Evolutionary conservation across 2,329 filamentous ascomycete genomes (phyloP).

Genomic region (Tolypocladium tropicale): DNA sequence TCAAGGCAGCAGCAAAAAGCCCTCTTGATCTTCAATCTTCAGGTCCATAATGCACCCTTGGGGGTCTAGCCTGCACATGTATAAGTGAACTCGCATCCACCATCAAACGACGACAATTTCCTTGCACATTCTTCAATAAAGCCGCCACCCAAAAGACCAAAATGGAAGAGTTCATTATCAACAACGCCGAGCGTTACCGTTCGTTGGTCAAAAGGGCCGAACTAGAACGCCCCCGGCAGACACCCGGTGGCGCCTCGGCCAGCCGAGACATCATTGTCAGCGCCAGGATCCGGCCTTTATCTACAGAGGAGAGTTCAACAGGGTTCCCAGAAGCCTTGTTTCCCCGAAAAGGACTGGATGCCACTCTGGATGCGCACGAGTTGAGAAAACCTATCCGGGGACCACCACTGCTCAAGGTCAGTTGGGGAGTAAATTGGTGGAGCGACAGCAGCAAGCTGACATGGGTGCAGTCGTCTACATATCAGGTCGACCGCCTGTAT

Average conservation of each 20-base stretch:
- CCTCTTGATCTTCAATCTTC: background rate
- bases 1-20: background rate
- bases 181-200: conserved; percentile 18
- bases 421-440: background rate
- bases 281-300: conserved; percentile 24
- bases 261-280: conserved; percentile 22
- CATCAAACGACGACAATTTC: background rate
- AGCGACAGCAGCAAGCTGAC: background rate
- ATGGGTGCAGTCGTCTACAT: conserved; percentile 19
- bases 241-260: conserved; percentile 1
- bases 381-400: conserved; percentile 21
- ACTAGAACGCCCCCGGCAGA: conserved; percentile 6
- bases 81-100: background rate
- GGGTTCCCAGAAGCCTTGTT: conserved; percentile 19
- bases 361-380: conserved; percentile 26
- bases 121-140: background rate
- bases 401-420: conserved; percentile 19
- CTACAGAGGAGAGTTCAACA: conserved; percentile 19
- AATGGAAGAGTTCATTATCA: conserved; percentile 23
- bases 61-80: background rate
- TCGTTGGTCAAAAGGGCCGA: conserved; percentile 16
- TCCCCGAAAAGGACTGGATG: conserved; percentile 9
- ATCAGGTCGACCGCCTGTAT: conserved; percentile 25
- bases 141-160: background rate
- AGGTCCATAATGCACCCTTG: too few species aligned